phyloP scores from a whole-genome alignment of 306 rosid species.

The Echinosophora koreensis region DNA sequence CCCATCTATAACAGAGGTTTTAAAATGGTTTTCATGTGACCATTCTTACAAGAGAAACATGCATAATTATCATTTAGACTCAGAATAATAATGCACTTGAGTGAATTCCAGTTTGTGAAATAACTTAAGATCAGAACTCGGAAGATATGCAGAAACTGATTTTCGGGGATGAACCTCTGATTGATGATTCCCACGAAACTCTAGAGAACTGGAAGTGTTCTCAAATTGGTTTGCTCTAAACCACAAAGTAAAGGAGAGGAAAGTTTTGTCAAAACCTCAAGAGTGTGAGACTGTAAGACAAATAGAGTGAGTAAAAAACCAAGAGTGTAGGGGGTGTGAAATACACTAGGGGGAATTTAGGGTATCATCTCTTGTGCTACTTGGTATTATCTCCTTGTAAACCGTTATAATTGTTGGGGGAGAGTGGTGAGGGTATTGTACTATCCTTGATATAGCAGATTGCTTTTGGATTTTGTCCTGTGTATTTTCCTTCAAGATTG shows the following conservation, averaged over 20 bases:
- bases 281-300: neutral
- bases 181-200: neutral
- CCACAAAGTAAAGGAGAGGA: slow-evolving; percentile 3
- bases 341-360: neutral
- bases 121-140: neutral
- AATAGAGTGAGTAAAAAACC: neutral
- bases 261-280: slow-evolving; percentile 2
- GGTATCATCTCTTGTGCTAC: slow-evolving; percentile 1
- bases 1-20: neutral
- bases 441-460: slow-evolving; percentile 2
- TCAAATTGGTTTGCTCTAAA: no score
- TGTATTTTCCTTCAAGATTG: neutral
- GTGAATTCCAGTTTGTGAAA: neutral
- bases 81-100: neutral
- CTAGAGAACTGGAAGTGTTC: neutral
- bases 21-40: slow-evolving; percentile 1
- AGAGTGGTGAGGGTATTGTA: neutral
- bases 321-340: neutral
- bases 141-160: neutral
- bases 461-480: slow-evolving; percentile 32
- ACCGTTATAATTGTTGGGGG: slow-evolving; percentile 14
- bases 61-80: neutral
- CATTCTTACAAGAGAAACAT: neutral
- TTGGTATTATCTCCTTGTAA: slow-evolving; percentile 13
- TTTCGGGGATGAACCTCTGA: neutral